Percentiles rank a stretch among this genome's conserved stretches.
phyloP scores from a whole-genome alignment of 108 stramenopile species.

The Nitzschia inconspicua region DNA sequence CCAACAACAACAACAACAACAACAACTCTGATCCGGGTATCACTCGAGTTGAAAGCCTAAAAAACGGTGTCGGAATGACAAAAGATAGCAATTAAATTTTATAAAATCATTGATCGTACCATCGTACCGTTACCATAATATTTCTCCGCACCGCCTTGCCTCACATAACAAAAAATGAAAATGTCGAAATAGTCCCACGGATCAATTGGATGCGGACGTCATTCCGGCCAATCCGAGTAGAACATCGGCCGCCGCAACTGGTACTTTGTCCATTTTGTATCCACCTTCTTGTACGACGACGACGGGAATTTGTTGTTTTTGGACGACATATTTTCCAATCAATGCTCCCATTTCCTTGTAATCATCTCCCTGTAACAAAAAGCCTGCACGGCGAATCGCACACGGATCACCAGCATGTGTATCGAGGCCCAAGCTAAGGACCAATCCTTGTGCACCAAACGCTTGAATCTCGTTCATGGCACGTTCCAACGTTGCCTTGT shows the following conservation, averaged over 20 bases:
- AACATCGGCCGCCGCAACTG: conserved; percentile 68
- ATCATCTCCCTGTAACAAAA: conserved; percentile 50
- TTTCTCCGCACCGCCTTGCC: too few relatives aligned
- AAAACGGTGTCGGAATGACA: too few relatives aligned
- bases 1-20: too few relatives aligned
- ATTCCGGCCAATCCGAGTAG: conserved; percentile 40
- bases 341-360: conserved; percentile 52
- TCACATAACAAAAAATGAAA: too few relatives aligned
- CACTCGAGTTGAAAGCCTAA: too few relatives aligned
- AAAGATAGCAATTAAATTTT: too few relatives aligned
- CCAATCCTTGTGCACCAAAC: conserved; percentile 50
- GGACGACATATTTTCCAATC: conserved; percentile 29
- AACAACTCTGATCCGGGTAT: too few relatives aligned
- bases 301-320: conserved; percentile 28
- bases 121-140: too few relatives aligned
- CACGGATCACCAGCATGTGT: conserved; percentile 70
- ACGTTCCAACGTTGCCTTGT: conserved; percentile 41
- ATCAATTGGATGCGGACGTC: too few relatives aligned
- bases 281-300: conserved; percentile 81
- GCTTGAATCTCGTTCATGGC: conserved; percentile 42
- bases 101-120: too few relatives aligned
- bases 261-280: conserved; percentile 72
- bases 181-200: too few relatives aligned
- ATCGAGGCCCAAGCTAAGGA: conserved; percentile 77
- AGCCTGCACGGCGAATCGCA: conserved; percentile 64